Percentiles rank a stretch among this genome's conserved stretches.
phyloP scores from a whole-genome alignment of 129 eudicot genomes.

The carrot (Daucus carota) region DNA sequence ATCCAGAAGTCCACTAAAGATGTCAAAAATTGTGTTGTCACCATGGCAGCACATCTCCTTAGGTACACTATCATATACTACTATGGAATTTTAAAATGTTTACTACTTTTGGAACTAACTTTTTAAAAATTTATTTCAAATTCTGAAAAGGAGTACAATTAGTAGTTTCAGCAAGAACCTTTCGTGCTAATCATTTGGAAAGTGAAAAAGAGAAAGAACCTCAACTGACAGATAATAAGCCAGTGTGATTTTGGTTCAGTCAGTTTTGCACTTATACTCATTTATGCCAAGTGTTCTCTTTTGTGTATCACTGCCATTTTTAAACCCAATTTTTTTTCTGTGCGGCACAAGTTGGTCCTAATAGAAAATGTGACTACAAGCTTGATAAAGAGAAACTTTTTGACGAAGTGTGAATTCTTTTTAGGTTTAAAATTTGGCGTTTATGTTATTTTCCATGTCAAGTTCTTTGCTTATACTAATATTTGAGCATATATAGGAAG shows the following conservation, averaged over 20 bases:
- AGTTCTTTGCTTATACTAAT: too few species aligned
- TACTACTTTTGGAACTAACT: not conserved
- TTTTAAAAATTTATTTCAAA: too few species aligned
- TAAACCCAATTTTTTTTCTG: not conserved
- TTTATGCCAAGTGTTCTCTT: too few species aligned
- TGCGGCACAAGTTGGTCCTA: conserved; percentile 31
- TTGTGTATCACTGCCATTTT: not conserved
- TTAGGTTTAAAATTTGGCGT: too few species aligned
- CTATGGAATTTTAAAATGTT: not conserved
- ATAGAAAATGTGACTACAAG: conserved; percentile 18
- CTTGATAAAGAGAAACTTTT: too few species aligned
- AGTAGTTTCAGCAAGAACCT: too few species aligned
- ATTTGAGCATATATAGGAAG: too few species aligned
- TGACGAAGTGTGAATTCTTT: too few species aligned
- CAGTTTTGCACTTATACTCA: not conserved
- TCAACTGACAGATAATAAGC: not conserved
- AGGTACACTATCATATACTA: not conserved
- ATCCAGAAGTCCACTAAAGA: too few species aligned
- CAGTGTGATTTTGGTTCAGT: not conserved
- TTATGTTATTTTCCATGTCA: too few species aligned
- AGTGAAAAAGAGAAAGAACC: not conserved
- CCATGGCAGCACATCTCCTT: not conserved
- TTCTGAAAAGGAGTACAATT: too few species aligned
- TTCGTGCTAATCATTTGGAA: too few species aligned
- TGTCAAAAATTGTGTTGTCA: conserved; percentile 2